Evolutionary conservation across 1,284 basidiomycete species (phyloP).

Genomic region (Polyporus tsugae): DNA sequence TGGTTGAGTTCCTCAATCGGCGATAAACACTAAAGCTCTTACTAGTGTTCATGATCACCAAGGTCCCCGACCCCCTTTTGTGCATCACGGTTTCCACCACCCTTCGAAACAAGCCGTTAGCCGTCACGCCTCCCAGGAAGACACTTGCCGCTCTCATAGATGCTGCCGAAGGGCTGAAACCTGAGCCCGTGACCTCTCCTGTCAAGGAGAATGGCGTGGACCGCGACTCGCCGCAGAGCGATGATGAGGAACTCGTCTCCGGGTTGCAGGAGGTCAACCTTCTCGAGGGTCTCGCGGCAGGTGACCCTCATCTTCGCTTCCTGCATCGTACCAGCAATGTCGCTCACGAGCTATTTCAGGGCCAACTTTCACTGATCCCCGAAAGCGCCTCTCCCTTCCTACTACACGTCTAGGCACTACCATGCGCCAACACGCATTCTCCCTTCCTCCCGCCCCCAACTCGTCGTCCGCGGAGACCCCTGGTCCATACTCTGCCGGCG

Average conservation of each 20-base stretch:
- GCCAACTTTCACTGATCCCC: constrained; percentile 53
- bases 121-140: constrained; percentile 58
- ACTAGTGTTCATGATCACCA: constrained; percentile 77
- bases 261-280: constrained; percentile 85
- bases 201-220: constrained; percentile 22
- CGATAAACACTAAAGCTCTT: background rate
- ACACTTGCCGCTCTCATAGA: constrained; percentile 57
- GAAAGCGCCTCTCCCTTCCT: constrained; percentile 56
- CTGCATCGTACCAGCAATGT: background rate
- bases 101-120: constrained; percentile 73
- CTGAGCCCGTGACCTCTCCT: constrained; percentile 32
- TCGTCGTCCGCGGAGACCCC: constrained; percentile 47
- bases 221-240: constrained; percentile 32
- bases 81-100: constrained; percentile 85
- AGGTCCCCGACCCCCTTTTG: constrained; percentile 75
- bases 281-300: constrained; percentile 67
- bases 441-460: constrained; percentile 58
- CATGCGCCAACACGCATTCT: constrained; percentile 69
- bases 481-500: constrained; percentile 52
- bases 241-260: constrained; percentile 48
- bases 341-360: constrained; percentile 42
- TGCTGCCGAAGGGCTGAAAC: constrained; percentile 44
- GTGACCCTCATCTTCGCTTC: constrained; percentile 42
- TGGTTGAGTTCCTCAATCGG: constrained; percentile 21
- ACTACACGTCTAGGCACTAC: constrained; percentile 70